Conservation (phyloP, 2,329 filamentous ascomycete genomes). For the Lojkania enalia region DNA sequence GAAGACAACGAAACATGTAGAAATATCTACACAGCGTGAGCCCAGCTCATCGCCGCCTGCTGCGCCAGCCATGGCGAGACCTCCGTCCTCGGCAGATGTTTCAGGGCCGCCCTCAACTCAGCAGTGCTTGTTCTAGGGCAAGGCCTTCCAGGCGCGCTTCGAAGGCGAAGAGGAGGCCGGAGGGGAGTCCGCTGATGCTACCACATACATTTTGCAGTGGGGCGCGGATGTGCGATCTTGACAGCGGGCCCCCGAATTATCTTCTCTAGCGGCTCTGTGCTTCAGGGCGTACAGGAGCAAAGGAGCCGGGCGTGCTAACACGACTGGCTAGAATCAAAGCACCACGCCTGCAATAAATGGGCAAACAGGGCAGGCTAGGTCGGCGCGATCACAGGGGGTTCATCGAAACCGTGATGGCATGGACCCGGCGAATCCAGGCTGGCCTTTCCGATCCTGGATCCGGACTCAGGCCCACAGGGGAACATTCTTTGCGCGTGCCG, state of each 20-base stretch:
- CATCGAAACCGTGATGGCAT: neutral
- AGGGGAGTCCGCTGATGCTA: no score
- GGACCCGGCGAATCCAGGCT: neutral
- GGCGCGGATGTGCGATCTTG: neutral
- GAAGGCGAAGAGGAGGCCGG: neutral
- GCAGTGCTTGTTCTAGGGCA: neutral
- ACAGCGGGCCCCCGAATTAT: constrained; percentile 4
- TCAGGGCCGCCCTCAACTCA: neutral
- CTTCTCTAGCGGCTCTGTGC: constrained; percentile 6
- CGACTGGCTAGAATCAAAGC: constrained; percentile 7
- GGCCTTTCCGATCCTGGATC: neutral
- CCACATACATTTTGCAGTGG: neutral
- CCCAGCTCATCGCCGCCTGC: neutral
- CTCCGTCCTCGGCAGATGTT: neutral
- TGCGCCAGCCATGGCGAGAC: neutral
- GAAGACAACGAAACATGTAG: neutral
- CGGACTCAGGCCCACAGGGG: constrained; percentile 1
- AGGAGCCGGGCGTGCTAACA: constrained; percentile 4
- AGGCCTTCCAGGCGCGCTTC: neutral
- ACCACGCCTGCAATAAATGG: neutral
- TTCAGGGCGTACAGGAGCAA: neutral
- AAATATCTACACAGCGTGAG: neutral
- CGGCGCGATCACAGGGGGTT: neutral
- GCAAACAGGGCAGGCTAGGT: neutral
- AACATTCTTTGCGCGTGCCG: neutral